Conservation (phyloP, 371 early-diverging fungal species). For the Zopfochytrium polystomum region DNA sequence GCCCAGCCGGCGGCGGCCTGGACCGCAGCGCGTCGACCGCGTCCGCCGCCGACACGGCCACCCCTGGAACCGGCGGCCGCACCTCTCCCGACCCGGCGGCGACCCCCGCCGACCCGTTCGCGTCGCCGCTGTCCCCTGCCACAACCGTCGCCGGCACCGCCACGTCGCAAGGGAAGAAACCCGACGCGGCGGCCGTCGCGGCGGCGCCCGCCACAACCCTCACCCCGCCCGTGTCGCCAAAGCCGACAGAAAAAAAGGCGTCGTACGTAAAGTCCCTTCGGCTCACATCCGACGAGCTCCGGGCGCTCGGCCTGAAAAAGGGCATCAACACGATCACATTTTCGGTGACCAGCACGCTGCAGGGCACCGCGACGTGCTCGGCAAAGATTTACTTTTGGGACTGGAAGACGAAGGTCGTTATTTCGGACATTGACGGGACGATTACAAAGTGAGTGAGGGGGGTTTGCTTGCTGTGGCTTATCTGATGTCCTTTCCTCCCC, state of each 20-base stretch:
- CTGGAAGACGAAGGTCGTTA: conserved; percentile 82
- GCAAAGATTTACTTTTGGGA: conserved; percentile 91
- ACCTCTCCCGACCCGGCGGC: neutral
- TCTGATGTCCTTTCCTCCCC: neutral
- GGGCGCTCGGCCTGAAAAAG: conserved; percentile 72
- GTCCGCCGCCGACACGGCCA: too few relatives aligned
- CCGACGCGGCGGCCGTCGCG: neutral
- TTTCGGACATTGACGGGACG: conserved; percentile 99
- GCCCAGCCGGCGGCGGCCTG: too few relatives aligned
- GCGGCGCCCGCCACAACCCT: neutral
- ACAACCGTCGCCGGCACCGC: conserved; percentile 9
- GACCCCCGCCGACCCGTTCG: neutral
- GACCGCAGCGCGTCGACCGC: too few relatives aligned
- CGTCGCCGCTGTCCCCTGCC: neutral
- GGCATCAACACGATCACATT: conserved; percentile 92
- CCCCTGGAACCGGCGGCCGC: too few relatives aligned
- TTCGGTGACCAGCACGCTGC: conserved; percentile 72
- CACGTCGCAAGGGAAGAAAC: neutral
- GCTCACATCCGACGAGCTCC: conserved; percentile 87
- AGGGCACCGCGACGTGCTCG: conserved; percentile 73
- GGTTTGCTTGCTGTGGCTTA: too few relatives aligned
- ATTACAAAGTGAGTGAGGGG: conserved; percentile 94
- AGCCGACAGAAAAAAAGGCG: conserved; percentile 4
- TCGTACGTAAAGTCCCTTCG: conserved; percentile 85
- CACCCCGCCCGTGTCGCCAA: neutral